These are phyloP conservation scores for Rhizophora apiculata DNA, from an alignment of 345 rosid species.

Conservation along the genomic window DNA sequence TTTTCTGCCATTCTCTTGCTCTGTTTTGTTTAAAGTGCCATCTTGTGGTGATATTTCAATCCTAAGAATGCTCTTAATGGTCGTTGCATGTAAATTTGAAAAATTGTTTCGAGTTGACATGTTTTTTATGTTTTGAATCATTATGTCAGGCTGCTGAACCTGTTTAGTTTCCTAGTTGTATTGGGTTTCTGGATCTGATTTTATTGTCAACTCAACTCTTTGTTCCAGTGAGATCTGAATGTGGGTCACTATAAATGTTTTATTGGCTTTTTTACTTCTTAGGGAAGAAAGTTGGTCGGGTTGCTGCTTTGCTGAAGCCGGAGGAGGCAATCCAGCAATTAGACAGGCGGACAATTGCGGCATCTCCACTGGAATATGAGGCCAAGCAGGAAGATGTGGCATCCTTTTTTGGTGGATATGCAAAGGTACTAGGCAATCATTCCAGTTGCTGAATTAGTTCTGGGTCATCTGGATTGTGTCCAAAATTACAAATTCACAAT, in stretches of 20 bases:
- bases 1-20: too few species aligned
- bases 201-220: too few species aligned
- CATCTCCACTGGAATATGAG: conserved; percentile 61
- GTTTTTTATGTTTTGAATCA: too few species aligned
- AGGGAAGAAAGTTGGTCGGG: conserved; percentile 84
- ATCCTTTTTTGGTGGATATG: conserved; percentile 64
- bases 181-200: too few species aligned
- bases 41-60: too few species aligned
- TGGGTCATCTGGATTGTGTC: neutral
- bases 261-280: conserved; percentile 14
- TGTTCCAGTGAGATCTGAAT: too few species aligned
- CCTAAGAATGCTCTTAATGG: too few species aligned
- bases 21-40: too few species aligned
- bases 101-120: too few species aligned
- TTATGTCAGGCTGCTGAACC: too few species aligned
- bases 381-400: conserved; percentile 64
- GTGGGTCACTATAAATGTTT: neutral
- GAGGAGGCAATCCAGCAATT: conserved; percentile 74
- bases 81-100: too few species aligned
- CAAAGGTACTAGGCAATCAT: conserved; percentile 45
- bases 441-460: neutral
- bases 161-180: too few species aligned
- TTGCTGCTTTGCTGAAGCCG: conserved; percentile 49
- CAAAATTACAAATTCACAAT: neutral
- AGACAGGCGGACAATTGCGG: conserved; percentile 70